Conservation (phyloP, 768 basidiomycete genomes). For the Pulveroboletus sp. region DNA sequence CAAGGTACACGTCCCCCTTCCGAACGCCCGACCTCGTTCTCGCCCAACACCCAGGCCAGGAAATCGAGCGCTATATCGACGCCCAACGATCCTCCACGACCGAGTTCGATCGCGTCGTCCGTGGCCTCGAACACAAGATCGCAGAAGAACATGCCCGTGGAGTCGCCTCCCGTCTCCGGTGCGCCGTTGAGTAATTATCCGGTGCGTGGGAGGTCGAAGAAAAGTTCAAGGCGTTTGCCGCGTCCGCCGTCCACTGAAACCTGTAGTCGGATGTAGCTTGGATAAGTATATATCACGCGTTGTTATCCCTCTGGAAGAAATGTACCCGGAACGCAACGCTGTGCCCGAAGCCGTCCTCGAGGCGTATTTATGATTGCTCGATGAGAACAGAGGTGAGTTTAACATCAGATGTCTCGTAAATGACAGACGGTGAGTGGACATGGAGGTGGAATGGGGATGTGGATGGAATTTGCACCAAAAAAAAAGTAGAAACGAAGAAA, state of each 20-base stretch:
- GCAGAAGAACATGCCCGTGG: constrained; percentile 51
- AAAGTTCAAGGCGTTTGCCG: constrained; percentile 43
- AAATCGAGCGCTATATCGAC: constrained; percentile 78
- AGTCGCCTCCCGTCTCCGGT: constrained; percentile 56
- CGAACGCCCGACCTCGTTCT: background rate
- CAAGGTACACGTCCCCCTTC: constrained; percentile 55
- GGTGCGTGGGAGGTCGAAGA: constrained; percentile 98
- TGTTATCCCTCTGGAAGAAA: too few species aligned
- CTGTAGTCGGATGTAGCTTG: too few species aligned
- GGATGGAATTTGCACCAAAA: too few species aligned
- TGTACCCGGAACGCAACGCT: too few species aligned
- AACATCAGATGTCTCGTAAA: too few species aligned
- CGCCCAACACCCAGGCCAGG: constrained; percentile 63
- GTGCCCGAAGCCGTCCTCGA: too few species aligned
- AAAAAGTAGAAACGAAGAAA: too few species aligned
- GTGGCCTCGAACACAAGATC: constrained; percentile 79
- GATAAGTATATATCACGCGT: too few species aligned
- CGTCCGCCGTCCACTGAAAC: background rate
- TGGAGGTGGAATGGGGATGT: too few species aligned
- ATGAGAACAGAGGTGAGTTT: too few species aligned
- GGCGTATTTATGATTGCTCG: too few species aligned
- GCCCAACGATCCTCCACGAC: constrained; percentile 43
- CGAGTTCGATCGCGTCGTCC: constrained; percentile 70
- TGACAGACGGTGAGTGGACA: too few species aligned
- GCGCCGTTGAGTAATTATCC: constrained; percentile 78